Conservation (phyloP, 139 green algal genomes). For the Zygnema cylindricum region DNA sequence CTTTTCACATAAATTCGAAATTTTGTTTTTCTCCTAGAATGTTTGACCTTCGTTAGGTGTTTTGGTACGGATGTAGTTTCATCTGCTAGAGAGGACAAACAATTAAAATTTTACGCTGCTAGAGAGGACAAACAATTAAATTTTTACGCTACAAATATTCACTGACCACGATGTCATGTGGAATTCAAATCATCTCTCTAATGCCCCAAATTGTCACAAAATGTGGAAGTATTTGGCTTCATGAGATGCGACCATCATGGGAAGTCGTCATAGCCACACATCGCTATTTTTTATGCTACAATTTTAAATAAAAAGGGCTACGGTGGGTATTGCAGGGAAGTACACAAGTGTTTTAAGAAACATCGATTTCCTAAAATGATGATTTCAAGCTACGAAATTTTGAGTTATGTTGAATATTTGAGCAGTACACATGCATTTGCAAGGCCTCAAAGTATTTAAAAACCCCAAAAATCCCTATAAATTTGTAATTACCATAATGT, state of each 20-base stretch:
- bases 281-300: slow-evolving; percentile 93
- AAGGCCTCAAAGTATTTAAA: no score
- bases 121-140: no score
- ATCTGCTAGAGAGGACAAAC: no score
- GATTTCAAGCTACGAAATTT: slow-evolving; percentile 32
- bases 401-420: slow-evolving; percentile 60
- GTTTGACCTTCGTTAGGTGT: no score
- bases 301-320: slow-evolving; percentile 88
- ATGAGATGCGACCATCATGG: slow-evolving; percentile 97
- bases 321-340: slow-evolving; percentile 83
- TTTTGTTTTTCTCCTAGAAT: no score
- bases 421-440: slow-evolving; percentile 65
- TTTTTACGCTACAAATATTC: no score
- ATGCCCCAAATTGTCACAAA: slow-evolving; percentile 66
- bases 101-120: no score
- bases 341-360: slow-evolving; percentile 68
- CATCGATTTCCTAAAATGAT: slow-evolving; percentile 34
- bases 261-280: slow-evolving; percentile 92
- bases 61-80: no score
- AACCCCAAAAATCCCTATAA: no score
- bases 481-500: slow-evolving; percentile 57
- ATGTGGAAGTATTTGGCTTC: slow-evolving; percentile 91
- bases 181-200: slow-evolving; percentile 85
- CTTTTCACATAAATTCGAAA: no score
- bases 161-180: slow-evolving; percentile 89